Conservation (phyloP, 176 grass and related monocot genomes). For the Poa pratensis region DNA sequence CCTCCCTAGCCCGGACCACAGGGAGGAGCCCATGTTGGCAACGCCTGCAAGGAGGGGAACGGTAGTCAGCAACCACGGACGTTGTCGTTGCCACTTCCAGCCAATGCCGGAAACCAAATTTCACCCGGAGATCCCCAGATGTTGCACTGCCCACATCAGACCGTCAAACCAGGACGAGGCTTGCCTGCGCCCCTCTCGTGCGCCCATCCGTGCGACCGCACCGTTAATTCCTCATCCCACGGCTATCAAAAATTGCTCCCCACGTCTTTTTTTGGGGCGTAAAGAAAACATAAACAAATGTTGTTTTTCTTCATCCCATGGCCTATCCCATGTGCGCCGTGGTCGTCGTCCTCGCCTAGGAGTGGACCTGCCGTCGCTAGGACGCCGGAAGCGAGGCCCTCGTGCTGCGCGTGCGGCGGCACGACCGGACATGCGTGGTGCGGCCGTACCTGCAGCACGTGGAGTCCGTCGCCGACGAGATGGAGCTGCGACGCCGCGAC, state of each 20-base stretch:
- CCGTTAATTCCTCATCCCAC: no score
- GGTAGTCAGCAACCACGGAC: neutral
- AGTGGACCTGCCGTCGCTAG: no score
- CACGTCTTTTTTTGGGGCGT: no score
- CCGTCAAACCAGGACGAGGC: neutral
- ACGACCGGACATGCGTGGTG: constrained; percentile 60
- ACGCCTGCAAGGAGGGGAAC: neutral
- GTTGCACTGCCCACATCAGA: neutral
- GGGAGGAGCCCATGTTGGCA: neutral
- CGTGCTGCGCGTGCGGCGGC: constrained; percentile 61
- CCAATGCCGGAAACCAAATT: neutral
- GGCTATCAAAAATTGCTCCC: no score
- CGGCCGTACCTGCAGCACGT: constrained; percentile 76
- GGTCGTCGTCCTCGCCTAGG: no score
- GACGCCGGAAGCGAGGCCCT: no score
- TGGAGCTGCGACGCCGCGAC: constrained; percentile 57
- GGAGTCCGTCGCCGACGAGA: constrained; percentile 68
- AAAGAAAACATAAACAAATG: no score
- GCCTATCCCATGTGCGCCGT: no score
- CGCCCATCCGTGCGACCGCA: no score
- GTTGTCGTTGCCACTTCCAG: neutral
- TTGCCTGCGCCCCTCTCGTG: no score
- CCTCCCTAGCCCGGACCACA: neutral
- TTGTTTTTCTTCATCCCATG: no score
- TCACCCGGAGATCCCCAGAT: neutral